phyloP scores from a whole-genome alignment of 331 rosid species.

The Arachis monticola region DNA sequence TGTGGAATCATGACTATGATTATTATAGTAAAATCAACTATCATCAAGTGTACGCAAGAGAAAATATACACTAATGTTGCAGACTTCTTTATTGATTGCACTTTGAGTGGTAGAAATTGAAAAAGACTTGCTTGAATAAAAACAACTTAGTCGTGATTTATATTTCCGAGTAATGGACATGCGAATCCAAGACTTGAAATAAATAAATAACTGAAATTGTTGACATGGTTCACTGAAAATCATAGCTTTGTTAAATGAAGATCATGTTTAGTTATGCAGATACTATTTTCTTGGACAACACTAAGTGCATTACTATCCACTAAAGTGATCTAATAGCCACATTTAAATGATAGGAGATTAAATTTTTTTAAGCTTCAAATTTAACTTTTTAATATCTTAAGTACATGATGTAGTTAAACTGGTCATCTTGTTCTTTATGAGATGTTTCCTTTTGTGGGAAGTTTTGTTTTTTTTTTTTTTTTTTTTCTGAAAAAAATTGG shows the following conservation, averaged over 20 bases:
- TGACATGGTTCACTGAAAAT: slow-evolving; percentile 8
- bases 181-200: slow-evolving; percentile 17
- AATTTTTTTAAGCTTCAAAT: no score
- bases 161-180: slow-evolving; percentile 18
- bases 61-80: slow-evolving; percentile 24
- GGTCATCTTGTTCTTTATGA: no score
- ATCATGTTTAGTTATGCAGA: no score
- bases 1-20: not conserved
- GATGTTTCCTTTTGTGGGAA: no score
- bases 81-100: slow-evolving; percentile 5
- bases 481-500: no score
- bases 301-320: no score
- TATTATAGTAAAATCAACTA: slow-evolving; percentile 26
- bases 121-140: slow-evolving; percentile 14
- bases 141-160: slow-evolving; percentile 2
- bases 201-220: not conserved
- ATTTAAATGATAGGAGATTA: no score
- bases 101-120: not conserved
- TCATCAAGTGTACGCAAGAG: not conserved
- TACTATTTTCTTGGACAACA: no score
- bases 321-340: no score
- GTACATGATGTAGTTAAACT: no score
- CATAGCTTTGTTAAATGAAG: not conserved
- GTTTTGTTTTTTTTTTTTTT: no score
- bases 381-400: no score